Conservation (phyloP, 1,284 basidiomycete species). For the Trichosporon ovoides region DNA sequence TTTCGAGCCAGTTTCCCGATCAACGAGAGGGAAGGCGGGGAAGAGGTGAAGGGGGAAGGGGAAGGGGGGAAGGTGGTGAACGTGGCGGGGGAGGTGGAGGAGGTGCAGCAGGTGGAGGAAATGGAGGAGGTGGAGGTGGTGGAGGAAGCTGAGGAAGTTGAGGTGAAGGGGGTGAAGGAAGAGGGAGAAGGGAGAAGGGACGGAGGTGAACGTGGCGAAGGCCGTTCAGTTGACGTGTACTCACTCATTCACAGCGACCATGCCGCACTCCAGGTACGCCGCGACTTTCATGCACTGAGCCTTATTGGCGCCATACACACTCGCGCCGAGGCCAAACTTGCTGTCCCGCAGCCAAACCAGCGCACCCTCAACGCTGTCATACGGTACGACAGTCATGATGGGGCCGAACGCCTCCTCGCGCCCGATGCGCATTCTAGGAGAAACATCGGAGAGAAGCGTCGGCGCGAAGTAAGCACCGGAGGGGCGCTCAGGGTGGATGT, state of each 20-base stretch:
- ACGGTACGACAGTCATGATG: slow-evolving; percentile 75
- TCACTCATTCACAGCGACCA: slow-evolving; percentile 95
- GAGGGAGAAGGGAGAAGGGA: no score
- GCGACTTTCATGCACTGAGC: slow-evolving; percentile 71
- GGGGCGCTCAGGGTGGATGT: slow-evolving; percentile 61
- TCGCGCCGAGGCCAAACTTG: slow-evolving; percentile 88
- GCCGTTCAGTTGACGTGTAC: no score
- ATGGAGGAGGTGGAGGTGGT: no score
- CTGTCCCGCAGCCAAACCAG: slow-evolving; percentile 80
- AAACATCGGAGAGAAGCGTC: slow-evolving; percentile 78
- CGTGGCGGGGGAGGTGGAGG: no score
- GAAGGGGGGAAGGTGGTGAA: no score
- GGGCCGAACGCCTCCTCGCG: slow-evolving; percentile 86
- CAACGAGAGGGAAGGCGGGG: no score
- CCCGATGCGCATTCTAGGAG: slow-evolving; percentile 66
- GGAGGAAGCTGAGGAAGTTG: no score
- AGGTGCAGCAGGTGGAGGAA: no score
- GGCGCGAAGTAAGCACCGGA: slow-evolving; percentile 77
- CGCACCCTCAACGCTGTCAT: slow-evolving; percentile 73
- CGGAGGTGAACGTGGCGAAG: no score
- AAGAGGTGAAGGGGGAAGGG: no score
- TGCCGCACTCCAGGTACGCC: slow-evolving; percentile 75
- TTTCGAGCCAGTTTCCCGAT: no score
- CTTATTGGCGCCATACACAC: slow-evolving; percentile 83
- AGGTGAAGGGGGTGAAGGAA: no score